Base-by-base conservation (phyloP, 2,329 filamentous ascomycete genomes). In the Aspergillus brunneoviolaceus region DNA sequence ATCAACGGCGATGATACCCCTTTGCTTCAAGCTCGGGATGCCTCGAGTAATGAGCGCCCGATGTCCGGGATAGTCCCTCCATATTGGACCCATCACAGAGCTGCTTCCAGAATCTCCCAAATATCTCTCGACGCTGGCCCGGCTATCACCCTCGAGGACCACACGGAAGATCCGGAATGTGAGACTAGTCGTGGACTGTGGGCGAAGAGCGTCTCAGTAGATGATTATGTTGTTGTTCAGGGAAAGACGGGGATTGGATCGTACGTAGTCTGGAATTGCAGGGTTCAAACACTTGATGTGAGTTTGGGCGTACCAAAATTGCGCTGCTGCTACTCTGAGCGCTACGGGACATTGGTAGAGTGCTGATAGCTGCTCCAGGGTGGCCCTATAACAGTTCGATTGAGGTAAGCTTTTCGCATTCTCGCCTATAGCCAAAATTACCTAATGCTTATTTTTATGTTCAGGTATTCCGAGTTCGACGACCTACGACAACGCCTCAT, bases 251-350 rank as follows among this genome's bases (percentile, higher is more conserved):
- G 84, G 5, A 78, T 88, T 51, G 94, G 94, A n/a, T 90, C 93
- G 2, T 99, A 98, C 78, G 91, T 97, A 1, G 92, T 96, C 7
- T 99, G 91, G 91, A 95, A 92, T 72, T 92, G 95, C 70, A 87
- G 84, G 51, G 91, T 99, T 49, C 88, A 95, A 74, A 97, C 92
- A 3, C 79, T 98, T 54, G 89, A 87, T 75, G 92, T 93, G 73
- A 74, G 87, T 83, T 21, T 10, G 39, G 19, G 23, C 51, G 27
- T 47, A 11, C 19, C 51, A 11, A 9, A 11, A 31, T 53, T 16
- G 19, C 23, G 50, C 12, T 6, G 42, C 7, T 51, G 60, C 33
- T 33, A 48, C 59, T 49, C 14, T 9, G 9, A 35, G n/a, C 14
- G 10, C 35, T 12, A 6, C 35, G 23, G 16, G n/a, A 11, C 47